Evolutionary conservation across 805 yeast species (phyloP).

Genomic region (Torulaspora quercuum): DNA sequence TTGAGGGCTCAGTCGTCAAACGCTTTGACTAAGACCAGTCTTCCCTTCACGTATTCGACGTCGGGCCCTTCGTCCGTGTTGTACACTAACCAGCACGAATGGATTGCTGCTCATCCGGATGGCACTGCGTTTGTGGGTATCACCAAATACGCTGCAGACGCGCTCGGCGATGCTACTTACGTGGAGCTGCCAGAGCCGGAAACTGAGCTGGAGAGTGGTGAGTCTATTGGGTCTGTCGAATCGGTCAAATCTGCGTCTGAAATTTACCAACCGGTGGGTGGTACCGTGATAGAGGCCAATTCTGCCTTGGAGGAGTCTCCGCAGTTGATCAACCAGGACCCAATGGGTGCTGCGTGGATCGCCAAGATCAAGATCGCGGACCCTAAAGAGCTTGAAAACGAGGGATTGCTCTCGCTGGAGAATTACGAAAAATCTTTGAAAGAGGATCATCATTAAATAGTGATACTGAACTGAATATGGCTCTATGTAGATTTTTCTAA

Average conservation of each 20-base stretch:
- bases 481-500: conserved; percentile 6
- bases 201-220: conserved; percentile 61
- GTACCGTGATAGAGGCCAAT: conserved; percentile 72
- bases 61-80: conserved; percentile 43
- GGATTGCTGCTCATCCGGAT: conserved; percentile 84
- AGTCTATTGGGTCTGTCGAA: conserved; percentile 88
- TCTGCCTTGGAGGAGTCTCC: conserved; percentile 64
- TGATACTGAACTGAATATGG: neutral
- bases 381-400: conserved; percentile 41
- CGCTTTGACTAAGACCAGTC: conserved; percentile 30
- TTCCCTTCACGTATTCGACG: conserved; percentile 34
- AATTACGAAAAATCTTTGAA: conserved; percentile 57
- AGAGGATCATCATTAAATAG: conserved; percentile 42
- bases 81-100: conserved; percentile 90
- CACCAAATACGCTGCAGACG: conserved; percentile 91
- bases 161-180: conserved; percentile 94
- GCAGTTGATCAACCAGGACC: conserved; percentile 76
- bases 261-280: conserved; percentile 82
- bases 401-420: conserved; percentile 52
- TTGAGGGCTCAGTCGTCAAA: conserved; percentile 31
- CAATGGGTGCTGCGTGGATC: conserved; percentile 93
- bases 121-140: conserved; percentile 86
- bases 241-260: conserved; percentile 93
- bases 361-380: conserved; percentile 66
- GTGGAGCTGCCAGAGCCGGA: conserved; percentile 84